Evolutionary conservation across 2,329 filamentous ascomycete genomes (phyloP).

Genomic region (Purpureocillium takamizusanense): DNA sequence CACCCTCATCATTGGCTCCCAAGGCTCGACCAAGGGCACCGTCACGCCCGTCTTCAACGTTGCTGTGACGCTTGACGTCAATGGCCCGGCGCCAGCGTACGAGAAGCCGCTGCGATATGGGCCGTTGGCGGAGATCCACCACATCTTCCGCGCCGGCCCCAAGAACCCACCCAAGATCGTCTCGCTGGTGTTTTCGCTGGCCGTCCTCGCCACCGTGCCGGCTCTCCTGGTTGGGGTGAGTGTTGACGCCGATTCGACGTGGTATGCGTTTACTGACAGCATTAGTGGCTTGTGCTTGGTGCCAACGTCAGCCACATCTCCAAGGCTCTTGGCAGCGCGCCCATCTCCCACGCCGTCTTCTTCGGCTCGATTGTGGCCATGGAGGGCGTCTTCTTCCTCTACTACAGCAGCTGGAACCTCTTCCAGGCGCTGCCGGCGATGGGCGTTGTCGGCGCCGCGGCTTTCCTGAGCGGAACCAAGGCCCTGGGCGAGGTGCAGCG

Average conservation of each 20-base stretch:
- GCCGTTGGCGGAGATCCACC: constrained; percentile 76
- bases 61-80: constrained; percentile 53
- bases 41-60: constrained; percentile 66
- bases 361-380: constrained; percentile 79
- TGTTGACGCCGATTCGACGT: too few species aligned
- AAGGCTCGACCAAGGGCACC: constrained; percentile 63
- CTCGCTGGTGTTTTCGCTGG: constrained; percentile 66
- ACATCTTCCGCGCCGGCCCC: constrained; percentile 77
- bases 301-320: constrained; percentile 73
- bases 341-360: constrained; percentile 75
- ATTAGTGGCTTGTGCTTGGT: constrained; percentile 70
- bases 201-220: constrained; percentile 66
- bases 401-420: constrained; percentile 86
- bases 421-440: constrained; percentile 79
- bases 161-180: constrained; percentile 73
- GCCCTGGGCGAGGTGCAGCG: constrained; percentile 90
- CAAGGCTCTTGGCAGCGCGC: constrained; percentile 66
- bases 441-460: constrained; percentile 55
- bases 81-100: constrained; percentile 47
- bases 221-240: constrained; percentile 59
- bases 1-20: constrained; percentile 78
- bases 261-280: background rate
- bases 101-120: constrained; percentile 73
- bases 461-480: constrained; percentile 80
- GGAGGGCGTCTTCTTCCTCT: constrained; percentile 88